Evolutionary conservation across 1,284 basidiomycete species (phyloP).

Genomic region (Ganoderma meredithae): DNA sequence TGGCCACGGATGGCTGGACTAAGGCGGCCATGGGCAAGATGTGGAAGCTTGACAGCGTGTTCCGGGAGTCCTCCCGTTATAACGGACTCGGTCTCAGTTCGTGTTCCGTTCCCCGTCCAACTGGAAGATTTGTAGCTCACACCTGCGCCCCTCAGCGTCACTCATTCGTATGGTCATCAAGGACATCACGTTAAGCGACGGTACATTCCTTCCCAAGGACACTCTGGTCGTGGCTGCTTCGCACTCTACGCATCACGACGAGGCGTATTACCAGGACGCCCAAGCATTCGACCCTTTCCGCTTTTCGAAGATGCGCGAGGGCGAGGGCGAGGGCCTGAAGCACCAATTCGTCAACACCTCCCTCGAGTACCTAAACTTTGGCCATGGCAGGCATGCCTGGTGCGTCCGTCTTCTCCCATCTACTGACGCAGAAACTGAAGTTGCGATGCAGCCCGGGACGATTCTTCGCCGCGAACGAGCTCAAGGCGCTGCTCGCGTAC

Average conservation of each 20-base stretch:
- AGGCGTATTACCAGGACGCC: conserved; percentile 48
- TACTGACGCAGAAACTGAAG: not conserved
- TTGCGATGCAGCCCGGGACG: conserved; percentile 46
- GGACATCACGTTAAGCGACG: conserved; percentile 49
- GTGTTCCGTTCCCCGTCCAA: conserved; percentile 2
- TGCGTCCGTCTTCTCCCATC: conserved; percentile 13
- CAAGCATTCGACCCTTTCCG: conserved; percentile 52
- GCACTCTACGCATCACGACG: conserved; percentile 49
- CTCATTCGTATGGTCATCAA: conserved; percentile 39
- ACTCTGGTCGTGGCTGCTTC: conserved; percentile 50
- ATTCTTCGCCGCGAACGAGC: conserved; percentile 53
- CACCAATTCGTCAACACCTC: conserved; percentile 45
- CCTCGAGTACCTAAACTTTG: conserved; percentile 35
- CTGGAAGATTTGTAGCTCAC: too few relatives aligned
- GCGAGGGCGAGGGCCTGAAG: conserved; percentile 29
- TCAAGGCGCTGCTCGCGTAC: conserved; percentile 55
- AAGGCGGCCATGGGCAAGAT: conserved; percentile 53
- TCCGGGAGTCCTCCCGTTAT: conserved; percentile 54
- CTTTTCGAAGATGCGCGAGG: conserved; percentile 50
- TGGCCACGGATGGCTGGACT: conserved; percentile 52
- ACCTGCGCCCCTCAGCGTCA: conserved; percentile 17
- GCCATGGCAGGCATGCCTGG: conserved; percentile 38
- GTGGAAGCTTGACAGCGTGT: conserved; percentile 60
- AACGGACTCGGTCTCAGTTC: conserved; percentile 39
- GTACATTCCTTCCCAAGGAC: conserved; percentile 51